phyloP scores from a whole-genome alignment of 768 basidiomycete genomes.

The Podaxis sp. region DNA sequence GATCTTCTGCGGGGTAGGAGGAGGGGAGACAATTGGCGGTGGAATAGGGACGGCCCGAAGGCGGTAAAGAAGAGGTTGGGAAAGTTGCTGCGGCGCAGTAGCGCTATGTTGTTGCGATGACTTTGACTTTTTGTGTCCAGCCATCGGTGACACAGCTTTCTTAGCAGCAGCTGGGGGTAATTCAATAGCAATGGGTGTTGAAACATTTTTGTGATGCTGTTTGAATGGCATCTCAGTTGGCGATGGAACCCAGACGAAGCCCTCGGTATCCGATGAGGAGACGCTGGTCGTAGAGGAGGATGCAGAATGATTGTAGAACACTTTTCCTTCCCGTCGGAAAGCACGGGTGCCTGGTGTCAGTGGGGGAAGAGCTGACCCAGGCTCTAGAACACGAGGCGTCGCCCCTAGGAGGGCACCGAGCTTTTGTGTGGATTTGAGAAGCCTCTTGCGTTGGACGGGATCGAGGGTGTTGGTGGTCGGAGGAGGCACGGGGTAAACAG shows the following conservation, averaged over 20 bases:
- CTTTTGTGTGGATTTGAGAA: slow-evolving; percentile 60
- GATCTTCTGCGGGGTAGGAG: background rate
- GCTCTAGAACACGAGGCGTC: slow-evolving; percentile 36
- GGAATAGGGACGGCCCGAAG: slow-evolving; percentile 21
- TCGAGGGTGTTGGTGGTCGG: slow-evolving; percentile 52
- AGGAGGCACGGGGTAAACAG: slow-evolving; percentile 29
- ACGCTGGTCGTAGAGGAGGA: slow-evolving; percentile 17
- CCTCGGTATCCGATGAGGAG: slow-evolving; percentile 12
- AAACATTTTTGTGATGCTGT: slow-evolving; percentile 13
- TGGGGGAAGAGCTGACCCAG: background rate
- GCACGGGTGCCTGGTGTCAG: slow-evolving; percentile 16
- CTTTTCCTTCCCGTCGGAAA: slow-evolving; percentile 16
- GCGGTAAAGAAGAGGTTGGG: slow-evolving; percentile 31
- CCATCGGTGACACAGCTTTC: background rate
- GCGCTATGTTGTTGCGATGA: slow-evolving; percentile 2
- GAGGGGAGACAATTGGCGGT: background rate
- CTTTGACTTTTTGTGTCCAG: slow-evolving; percentile 3
- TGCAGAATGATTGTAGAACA: slow-evolving; percentile 12
- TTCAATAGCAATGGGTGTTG: slow-evolving; percentile 20
- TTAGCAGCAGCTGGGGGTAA: slow-evolving; percentile 18
- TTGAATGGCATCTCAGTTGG: background rate
- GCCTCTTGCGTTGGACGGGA: slow-evolving; percentile 44
- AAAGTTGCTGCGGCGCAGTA: slow-evolving; percentile 17
- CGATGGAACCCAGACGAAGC: slow-evolving; percentile 20
- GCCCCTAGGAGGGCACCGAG: slow-evolving; percentile 54